Evolutionary conservation across 2,329 filamentous ascomycete species (phyloP), one percentile per base, ranked within the genome.

Genomic region (Colletotrichum australisinense): DNA sequence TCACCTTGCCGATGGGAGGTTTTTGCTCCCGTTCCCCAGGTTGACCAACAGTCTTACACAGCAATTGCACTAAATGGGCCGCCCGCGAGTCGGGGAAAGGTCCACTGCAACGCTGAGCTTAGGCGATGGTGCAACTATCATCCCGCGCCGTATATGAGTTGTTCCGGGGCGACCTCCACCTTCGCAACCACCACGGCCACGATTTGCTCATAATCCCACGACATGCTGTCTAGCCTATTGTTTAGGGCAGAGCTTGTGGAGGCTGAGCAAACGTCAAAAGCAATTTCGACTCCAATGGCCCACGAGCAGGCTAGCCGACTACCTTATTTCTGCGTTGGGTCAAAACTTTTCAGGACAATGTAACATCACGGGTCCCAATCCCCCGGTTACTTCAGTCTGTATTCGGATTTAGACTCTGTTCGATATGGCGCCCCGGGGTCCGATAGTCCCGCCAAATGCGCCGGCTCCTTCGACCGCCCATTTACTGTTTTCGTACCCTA

Each of bases 121-220:
- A 46, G 67, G 60, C 56, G 58, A 69, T 60, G 70, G 67, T 24
- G 38, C 56, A 73, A 73, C 55, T 56, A 28, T 73, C 70, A 46
- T 56, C 38, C 70, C 70, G 70, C 60, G 9, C n/a, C 60, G 60
- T 60, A 60, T 38, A 28, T 56, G 53, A 73, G 59, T 73, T 70
- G 62, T 56, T 57, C 70, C 67, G 70, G 46, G 19, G 38, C 57
- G 38, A 42, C 49, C 49, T 62, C 67, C 70, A 73, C 67, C 58
- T 38, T 30, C 14, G 16, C 53, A 46, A 56, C 59, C 59, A 59
- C n/a, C 28, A 24, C 8, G 14, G 38, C 38, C 38, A 19, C 38
- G 14, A 42, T 26, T 60, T 59, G 3, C 56, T 53, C 46, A 63
- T 28, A 53, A 55, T 55, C 28, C 16, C 22, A 49, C 42, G 28